These are phyloP conservation scores for Colletotrichum graminicola DNA, from an alignment of 2,329 filamentous ascomycete genomes.

Conservation along the genomic window DNA sequence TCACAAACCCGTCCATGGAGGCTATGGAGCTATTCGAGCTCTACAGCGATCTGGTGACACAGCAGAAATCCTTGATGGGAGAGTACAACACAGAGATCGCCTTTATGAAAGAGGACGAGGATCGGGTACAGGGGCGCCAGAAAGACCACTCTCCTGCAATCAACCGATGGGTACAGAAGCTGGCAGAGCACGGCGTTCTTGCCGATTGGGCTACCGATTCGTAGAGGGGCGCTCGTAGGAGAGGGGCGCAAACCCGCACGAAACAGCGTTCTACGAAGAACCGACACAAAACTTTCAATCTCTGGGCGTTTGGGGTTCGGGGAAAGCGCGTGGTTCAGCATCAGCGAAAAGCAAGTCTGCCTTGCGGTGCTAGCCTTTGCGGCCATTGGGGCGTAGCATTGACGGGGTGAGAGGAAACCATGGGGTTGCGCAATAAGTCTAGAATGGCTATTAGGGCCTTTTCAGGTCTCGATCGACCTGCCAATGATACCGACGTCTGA, in stretches of 20 bases:
- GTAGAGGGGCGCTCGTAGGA: neutral
- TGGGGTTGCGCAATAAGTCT: neutral
- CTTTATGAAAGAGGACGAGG: constrained; percentile 60
- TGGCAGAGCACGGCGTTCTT: constrained; percentile 76
- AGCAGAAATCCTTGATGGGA: constrained; percentile 57
- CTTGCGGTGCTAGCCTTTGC: neutral
- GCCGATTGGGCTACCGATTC: constrained; percentile 52
- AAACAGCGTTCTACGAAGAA: neutral
- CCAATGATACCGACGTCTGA: neutral
- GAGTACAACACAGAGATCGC: constrained; percentile 64
- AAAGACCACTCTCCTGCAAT: constrained; percentile 79
- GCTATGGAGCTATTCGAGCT: constrained; percentile 50
- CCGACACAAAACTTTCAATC: constrained; percentile 9
- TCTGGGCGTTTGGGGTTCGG: constrained; percentile 9
- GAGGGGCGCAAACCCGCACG: neutral
- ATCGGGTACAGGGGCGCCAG: constrained; percentile 66
- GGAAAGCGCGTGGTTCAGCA: neutral
- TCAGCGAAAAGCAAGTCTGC: neutral
- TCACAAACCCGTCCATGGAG: constrained; percentile 24
- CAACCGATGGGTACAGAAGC: constrained; percentile 75
- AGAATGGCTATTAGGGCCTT: neutral
- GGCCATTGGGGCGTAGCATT: neutral
- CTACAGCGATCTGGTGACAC: constrained; percentile 54
- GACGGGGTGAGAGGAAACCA: constrained; percentile 4
- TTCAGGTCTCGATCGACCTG: neutral